Percentiles rank a stretch among this genome's conserved stretches.
Conservation (phyloP, 371 early-diverging fungal species). For the Phascolomyces articulosus region DNA sequence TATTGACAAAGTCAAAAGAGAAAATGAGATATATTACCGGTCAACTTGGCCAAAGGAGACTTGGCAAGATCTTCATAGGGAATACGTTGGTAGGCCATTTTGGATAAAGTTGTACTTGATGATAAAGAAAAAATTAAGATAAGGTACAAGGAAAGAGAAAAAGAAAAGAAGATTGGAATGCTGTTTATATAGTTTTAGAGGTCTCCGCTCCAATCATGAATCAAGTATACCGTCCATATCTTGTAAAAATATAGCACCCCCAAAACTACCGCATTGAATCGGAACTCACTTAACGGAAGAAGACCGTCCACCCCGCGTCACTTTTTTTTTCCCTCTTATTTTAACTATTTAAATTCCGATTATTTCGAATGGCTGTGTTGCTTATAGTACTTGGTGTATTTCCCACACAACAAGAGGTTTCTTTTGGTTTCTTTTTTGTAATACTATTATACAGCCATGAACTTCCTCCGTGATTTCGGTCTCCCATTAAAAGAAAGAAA, state of each 20-base stretch:
- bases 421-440: too few species aligned
- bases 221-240: slow-evolving; percentile 2
- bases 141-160: slow-evolving; percentile 3
- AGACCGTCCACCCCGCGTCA: neutral
- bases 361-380: too few species aligned
- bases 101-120: neutral
- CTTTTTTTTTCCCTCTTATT: too few species aligned
- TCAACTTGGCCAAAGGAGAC: slow-evolving; percentile 35
- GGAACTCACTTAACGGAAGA: neutral
- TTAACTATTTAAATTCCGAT: too few species aligned
- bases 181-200: slow-evolving; percentile 1
- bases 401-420: too few species aligned
- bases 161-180: neutral
- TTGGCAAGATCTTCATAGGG: slow-evolving; percentile 31
- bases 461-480: too few species aligned
- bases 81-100: slow-evolving; percentile 32
- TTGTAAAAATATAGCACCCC: slow-evolving; percentile 1
- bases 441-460: too few species aligned
- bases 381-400: too few species aligned
- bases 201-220: slow-evolving; percentile 5
- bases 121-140: neutral
- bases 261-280: neutral
- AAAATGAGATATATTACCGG: slow-evolving; percentile 22
- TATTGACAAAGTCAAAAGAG: neutral
- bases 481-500: too few species aligned